phyloP scores from a whole-genome alignment of 805 yeast genomes.

The Metschnikowia gelsemii region DNA sequence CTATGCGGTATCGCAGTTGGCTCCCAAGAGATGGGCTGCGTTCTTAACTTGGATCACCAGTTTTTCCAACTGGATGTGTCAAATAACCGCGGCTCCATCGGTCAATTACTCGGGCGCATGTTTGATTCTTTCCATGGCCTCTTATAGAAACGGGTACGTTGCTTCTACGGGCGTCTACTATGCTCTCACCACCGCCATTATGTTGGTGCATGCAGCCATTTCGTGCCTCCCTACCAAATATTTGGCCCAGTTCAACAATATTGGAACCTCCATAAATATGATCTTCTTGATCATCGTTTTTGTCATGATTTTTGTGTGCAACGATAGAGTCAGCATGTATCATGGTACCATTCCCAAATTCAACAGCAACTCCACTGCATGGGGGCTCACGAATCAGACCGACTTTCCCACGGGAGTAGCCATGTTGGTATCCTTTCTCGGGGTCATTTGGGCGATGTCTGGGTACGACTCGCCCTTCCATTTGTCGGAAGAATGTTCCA shows the following conservation, averaged over 20 bases:
- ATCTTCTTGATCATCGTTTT: constrained; percentile 51
- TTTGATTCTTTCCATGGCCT: constrained; percentile 52
- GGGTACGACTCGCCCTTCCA: constrained; percentile 78
- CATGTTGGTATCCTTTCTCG: constrained; percentile 54
- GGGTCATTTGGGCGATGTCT: constrained; percentile 71
- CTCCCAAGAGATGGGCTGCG: constrained; percentile 55
- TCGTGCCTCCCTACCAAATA: constrained; percentile 55
- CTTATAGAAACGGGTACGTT: constrained; percentile 37
- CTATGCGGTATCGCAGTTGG: constrained; percentile 62
- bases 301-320: constrained; percentile 53
- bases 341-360: constrained; percentile 44
- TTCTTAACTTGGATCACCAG: constrained; percentile 61
- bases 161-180: constrained; percentile 51
- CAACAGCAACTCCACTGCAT: constrained; percentile 49
- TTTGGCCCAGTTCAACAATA: constrained; percentile 51
- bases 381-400: constrained; percentile 57
- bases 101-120: constrained; percentile 57
- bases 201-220: constrained; percentile 46
- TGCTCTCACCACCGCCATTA: constrained; percentile 52
- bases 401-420: constrained; percentile 66
- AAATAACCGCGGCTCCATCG: constrained; percentile 61
- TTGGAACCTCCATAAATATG: constrained; percentile 51
- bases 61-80: constrained; percentile 65
- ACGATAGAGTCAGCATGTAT: constrained; percentile 37
- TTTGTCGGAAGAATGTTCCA: constrained; percentile 68